phyloP scores from a whole-genome alignment of 1,139 yeast genomes.

The Lizanozyma gosingica region DNA sequence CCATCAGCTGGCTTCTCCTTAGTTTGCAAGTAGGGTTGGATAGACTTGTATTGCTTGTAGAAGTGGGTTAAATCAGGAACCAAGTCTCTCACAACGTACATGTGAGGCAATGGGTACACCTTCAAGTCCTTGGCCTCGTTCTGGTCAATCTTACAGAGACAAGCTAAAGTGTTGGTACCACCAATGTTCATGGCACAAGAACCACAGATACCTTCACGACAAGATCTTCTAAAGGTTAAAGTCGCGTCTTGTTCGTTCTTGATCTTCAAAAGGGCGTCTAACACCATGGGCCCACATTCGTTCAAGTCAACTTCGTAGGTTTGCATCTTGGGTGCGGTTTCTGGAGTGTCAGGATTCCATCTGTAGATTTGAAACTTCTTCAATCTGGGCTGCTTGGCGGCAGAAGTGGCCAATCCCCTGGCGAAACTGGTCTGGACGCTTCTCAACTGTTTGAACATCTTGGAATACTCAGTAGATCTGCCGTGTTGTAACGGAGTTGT shows the following conservation, averaged over 20 bases:
- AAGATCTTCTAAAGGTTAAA: conserved; percentile 92
- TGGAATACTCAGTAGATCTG: too few species aligned
- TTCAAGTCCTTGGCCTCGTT: conserved; percentile 68
- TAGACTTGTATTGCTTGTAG: conserved; percentile 96
- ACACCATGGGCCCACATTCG: conserved; percentile 95
- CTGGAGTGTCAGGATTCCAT: conserved; percentile 98
- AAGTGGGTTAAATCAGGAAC: conserved; percentile 97
- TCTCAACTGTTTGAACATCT: background rate
- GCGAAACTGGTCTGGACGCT: conserved; percentile 2
- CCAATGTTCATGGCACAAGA: conserved; percentile 99
- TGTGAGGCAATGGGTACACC: conserved; percentile 96
- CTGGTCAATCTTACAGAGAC: conserved; percentile 88
- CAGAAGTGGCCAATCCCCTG: conserved; percentile 36
- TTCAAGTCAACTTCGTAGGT: conserved; percentile 78
- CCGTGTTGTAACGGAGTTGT: too few species aligned
- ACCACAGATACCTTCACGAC: conserved; percentile 99
- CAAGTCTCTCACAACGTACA: conserved; percentile 94
- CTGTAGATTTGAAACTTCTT: conserved; percentile 91
- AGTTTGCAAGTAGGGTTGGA: conserved; percentile 94
- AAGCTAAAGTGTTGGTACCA: conserved; percentile 93
- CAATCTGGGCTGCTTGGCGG: conserved; percentile 34
- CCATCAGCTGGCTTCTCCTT: conserved; percentile 78
- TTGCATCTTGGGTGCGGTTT: conserved; percentile 82
- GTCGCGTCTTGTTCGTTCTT: conserved; percentile 96
- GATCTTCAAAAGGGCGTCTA: conserved; percentile 89